Conservation (phyloP, 352 stramenopile species). For the Pythium oligandrum region DNA sequence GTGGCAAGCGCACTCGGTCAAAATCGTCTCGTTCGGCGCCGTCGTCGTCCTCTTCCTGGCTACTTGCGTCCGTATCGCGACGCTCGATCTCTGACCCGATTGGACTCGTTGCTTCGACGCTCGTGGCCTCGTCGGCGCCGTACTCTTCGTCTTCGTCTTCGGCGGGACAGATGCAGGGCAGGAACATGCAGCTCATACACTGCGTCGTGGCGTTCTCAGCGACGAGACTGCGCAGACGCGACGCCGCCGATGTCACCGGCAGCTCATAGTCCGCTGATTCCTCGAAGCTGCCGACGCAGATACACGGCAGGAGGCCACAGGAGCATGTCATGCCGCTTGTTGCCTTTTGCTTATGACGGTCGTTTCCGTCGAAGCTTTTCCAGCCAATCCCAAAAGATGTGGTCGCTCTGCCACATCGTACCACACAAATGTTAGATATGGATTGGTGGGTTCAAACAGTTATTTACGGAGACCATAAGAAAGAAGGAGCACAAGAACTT, state of each 20-base stretch:
- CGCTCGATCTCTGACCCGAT: constrained; percentile 14
- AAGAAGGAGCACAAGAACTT: too few relatives aligned
- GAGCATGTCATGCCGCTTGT: constrained; percentile 20
- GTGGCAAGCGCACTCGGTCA: constrained; percentile 43
- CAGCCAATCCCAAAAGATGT: too few relatives aligned
- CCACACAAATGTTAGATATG: constrained; percentile 1
- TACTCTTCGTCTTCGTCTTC: constrained; percentile 32
- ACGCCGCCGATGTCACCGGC: neutral
- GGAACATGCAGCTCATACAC: constrained; percentile 70
- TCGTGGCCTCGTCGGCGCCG: constrained; percentile 39
- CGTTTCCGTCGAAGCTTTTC: too few relatives aligned
- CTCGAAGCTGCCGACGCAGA: constrained; percentile 44
- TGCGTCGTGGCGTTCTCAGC: constrained; percentile 46
- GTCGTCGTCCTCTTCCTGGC: constrained; percentile 19
- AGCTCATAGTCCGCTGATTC: constrained; percentile 6
- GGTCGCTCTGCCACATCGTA: neutral
- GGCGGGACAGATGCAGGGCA: constrained; percentile 71
- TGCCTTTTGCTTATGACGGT: too few relatives aligned
- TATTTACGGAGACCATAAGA: too few relatives aligned
- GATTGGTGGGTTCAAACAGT: neutral
- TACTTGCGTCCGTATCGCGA: constrained; percentile 1
- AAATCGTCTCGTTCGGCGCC: constrained; percentile 39
- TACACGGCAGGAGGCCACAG: constrained; percentile 66
- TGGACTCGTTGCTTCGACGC: constrained; percentile 33
- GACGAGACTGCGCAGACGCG: constrained; percentile 48